Base-by-base conservation (phyloP, 768 basidiomycete genomes). In the Thelephora aurantiotincta region DNA sequence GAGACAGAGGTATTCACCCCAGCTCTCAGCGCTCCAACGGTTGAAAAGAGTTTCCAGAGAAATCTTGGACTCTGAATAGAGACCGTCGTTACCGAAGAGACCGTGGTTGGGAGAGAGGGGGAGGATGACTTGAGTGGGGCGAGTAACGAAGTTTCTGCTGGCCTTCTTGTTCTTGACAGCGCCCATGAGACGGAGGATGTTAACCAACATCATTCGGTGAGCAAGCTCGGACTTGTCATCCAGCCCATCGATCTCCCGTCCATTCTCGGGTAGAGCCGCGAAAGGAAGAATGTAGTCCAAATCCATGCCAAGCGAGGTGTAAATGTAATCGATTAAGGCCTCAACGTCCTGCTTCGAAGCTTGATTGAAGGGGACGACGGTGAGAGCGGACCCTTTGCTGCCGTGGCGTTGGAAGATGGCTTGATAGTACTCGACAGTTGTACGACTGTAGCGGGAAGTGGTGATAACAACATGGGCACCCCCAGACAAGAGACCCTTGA, bases 91-190 rank as follows among this genome's bases (percentile, higher is more conserved):
- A 22, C 96, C 96, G 63, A 99, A 97, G 33, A 93, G 71, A 57
- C 96, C 96, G 58, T 98, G 96, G 61, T 99, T 99, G 35, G 96
- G 96, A 22, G 94, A 99, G 6, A 99, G 74, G 5, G 96, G 96
- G 33, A 98, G 79, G 53, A 99, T 90, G 55, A 99, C 94, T 65
- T 99, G 96, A 0, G 96, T 99, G 2, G 96, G 96, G 45, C 94
- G 86, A 50, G 96, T 99, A 50, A 96, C 88, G 62, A 98, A 93
- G 52, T 92, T 82, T 44, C 91, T 83, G 55, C 82, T 92, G 6
- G 96, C 94, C 65, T 99, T 99, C 78, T 98, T 99, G 57, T 72
- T 79, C 75, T 99, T 99, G 63, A 99, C 90, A 2, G 91, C 93
- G 51, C 96, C 96, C 20, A 99, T 78, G 47, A 99, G 81, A 23